Evolutionary conservation across 1,284 basidiomycete species (phyloP).

Genomic region (Puccinia coronata): DNA sequence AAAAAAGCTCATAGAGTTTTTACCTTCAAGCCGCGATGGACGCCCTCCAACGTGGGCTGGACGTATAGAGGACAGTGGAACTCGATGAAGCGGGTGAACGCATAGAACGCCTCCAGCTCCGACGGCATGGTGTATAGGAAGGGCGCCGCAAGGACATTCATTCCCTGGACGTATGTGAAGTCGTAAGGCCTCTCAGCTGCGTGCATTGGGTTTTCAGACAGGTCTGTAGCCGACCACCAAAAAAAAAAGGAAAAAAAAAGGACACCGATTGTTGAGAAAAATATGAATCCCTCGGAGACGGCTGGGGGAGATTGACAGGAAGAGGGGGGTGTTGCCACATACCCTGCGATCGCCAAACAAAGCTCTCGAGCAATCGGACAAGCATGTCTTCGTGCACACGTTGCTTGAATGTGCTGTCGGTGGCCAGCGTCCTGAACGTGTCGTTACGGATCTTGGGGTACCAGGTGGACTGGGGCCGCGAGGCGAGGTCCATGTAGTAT

Average conservation of each 20-base stretch:
- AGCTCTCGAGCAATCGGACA: slow-evolving; percentile 89
- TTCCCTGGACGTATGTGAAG: slow-evolving; percentile 61
- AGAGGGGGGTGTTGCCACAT: no score
- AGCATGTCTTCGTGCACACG: slow-evolving; percentile 93
- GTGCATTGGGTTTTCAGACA: slow-evolving; percentile 63
- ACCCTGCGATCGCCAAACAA: slow-evolving; percentile 92
- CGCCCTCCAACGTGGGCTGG: slow-evolving; percentile 89
- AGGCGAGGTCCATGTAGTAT: slow-evolving; percentile 39
- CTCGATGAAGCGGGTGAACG: slow-evolving; percentile 92
- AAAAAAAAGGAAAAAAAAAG: slow-evolving; percentile 59
- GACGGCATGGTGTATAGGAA: slow-evolving; percentile 95
- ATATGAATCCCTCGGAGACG: neutral
- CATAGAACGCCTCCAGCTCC: slow-evolving; percentile 93
- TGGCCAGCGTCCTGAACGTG: slow-evolving; percentile 79
- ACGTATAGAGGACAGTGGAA: slow-evolving; percentile 89
- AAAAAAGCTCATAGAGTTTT: slow-evolving; percentile 9
- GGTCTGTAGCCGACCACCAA: slow-evolving; percentile 66
- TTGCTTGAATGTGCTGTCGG: slow-evolving; percentile 90
- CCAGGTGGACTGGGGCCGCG: slow-evolving; percentile 35
- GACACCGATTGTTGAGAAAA: neutral
- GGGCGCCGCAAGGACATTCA: slow-evolving; percentile 97
- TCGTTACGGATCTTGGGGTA: slow-evolving; percentile 63
- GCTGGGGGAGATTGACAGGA: no score
- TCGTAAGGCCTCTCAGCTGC: slow-evolving; percentile 14
- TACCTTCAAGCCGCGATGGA: slow-evolving; percentile 88